Percentiles rank a stretch among this genome's conserved stretches.
phyloP scores from a whole-genome alignment of 1,284 basidiomycete genomes.

The Gymnopus androsaceus region DNA sequence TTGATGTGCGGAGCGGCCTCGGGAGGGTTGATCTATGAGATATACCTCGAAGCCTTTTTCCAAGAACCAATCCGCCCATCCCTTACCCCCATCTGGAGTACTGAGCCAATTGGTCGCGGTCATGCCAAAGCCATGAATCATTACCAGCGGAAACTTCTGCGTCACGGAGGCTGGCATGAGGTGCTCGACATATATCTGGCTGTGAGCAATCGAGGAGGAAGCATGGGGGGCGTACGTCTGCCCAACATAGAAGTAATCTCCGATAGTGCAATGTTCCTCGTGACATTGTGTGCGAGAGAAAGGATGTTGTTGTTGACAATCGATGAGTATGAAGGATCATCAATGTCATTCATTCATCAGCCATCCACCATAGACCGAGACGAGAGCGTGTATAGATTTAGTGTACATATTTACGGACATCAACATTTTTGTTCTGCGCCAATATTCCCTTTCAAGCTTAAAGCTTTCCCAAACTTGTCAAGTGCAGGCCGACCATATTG shows the following conservation, averaged over 20 bases:
- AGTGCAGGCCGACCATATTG: constrained; percentile 24
- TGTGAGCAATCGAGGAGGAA: constrained; percentile 29
- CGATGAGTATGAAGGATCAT: too few species aligned
- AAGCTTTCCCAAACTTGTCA: constrained; percentile 21
- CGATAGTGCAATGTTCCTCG: constrained; percentile 3
- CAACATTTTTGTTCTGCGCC: too few species aligned
- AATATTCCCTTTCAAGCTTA: not conserved
- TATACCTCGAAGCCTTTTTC: constrained; percentile 48
- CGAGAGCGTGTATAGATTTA: too few species aligned
- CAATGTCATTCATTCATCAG: too few species aligned
- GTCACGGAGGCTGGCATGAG: constrained; percentile 40
- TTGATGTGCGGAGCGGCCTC: constrained; percentile 33
- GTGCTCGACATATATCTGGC: constrained; percentile 52
- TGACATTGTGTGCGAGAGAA: too few species aligned
- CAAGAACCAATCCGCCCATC: constrained; percentile 54
- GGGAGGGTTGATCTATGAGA: constrained; percentile 35
- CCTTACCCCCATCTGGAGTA: constrained; percentile 49
- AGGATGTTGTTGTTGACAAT: too few species aligned
- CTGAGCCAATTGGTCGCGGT: constrained; percentile 48
- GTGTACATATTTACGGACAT: too few species aligned
- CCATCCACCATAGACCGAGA: too few species aligned
- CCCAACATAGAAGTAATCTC: constrained; percentile 4
- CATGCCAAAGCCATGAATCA: constrained; percentile 52
- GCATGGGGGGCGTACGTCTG: not conserved
- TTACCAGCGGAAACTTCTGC: constrained; percentile 40